Conservation (phyloP, 2,329 filamentous ascomycete species). For the Cercospora brassicicola region DNA sequence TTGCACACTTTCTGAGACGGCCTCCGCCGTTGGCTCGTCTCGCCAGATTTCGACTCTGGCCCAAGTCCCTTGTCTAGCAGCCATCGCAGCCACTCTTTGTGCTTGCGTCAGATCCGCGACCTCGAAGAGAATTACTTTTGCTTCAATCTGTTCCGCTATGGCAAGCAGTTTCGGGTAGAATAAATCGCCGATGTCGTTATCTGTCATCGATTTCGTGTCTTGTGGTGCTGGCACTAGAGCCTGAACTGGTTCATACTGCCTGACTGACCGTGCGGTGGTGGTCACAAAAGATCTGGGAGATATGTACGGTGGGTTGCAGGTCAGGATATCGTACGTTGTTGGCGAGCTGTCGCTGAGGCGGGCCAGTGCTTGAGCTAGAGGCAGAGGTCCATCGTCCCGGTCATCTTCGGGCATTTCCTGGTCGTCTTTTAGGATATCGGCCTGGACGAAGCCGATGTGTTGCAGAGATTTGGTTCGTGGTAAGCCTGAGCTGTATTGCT, state of each 20-base stretch:
- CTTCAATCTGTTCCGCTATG: constrained; percentile 52
- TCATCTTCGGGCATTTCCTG: neutral
- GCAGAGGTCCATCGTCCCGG: neutral
- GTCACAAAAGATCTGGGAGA: constrained; percentile 63
- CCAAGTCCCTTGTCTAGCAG: constrained; percentile 39
- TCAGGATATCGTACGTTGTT: constrained; percentile 59
- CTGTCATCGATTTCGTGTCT: neutral
- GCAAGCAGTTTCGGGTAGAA: constrained; percentile 69
- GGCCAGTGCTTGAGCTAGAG: constrained; percentile 20
- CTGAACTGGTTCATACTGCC: constrained; percentile 74
- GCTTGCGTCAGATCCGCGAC: constrained; percentile 71
- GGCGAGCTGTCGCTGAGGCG: constrained; percentile 9
- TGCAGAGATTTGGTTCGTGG: constrained; percentile 21
- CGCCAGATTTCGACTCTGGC: constrained; percentile 67
- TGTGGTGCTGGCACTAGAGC: constrained; percentile 67
- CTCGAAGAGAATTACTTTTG: constrained; percentile 66
- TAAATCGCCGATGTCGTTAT: constrained; percentile 46
- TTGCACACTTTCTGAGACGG: constrained; percentile 30
- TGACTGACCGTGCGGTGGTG: constrained; percentile 70
- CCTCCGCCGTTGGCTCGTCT: constrained; percentile 55
- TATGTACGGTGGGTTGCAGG: constrained; percentile 91
- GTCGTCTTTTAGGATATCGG: constrained; percentile 36
- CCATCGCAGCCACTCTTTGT: constrained; percentile 58
- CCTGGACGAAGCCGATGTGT: constrained; percentile 37
- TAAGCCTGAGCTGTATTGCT: constrained; percentile 45